phyloP scores from a whole-genome alignment of 257 asterid genomes.

The Rauvolfia tetraphylla region DNA sequence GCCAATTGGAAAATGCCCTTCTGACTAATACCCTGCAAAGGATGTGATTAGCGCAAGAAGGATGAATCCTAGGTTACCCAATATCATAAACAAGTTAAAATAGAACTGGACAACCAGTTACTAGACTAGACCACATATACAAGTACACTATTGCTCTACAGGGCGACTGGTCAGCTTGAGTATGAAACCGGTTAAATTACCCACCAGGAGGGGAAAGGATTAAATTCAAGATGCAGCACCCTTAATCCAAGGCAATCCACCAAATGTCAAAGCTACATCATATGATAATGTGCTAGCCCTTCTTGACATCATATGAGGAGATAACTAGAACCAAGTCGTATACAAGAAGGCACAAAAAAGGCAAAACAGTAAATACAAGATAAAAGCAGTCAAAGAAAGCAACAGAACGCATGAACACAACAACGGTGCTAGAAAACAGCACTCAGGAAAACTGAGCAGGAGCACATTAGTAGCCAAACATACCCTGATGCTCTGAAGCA shows the following conservation, averaged over 20 bases:
- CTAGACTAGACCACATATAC: neutral
- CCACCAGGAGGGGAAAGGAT: neutral
- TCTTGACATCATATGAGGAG: neutral
- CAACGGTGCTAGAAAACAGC: neutral
- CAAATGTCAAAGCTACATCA: neutral
- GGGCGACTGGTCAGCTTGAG: neutral
- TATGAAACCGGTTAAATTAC: neutral
- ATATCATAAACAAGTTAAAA: neutral
- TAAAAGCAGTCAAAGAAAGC: neutral
- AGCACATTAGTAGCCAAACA: constrained; percentile 8
- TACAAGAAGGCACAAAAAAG: neutral
- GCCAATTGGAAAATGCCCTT: neutral
- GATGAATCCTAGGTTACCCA: neutral
- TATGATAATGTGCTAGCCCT: neutral
- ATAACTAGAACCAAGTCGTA: neutral
- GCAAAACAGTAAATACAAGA: neutral
- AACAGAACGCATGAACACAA: neutral
- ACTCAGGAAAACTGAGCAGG: neutral
- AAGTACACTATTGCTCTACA: neutral
- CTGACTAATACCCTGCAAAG: neutral
- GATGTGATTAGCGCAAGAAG: neutral
- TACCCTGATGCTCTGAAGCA: constrained; percentile 28
- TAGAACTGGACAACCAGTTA: neutral
- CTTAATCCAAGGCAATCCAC: neutral
- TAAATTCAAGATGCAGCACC: neutral